Conservation (phyloP, 1,284 basidiomycete species). For the Trichosporon sp. region DNA sequence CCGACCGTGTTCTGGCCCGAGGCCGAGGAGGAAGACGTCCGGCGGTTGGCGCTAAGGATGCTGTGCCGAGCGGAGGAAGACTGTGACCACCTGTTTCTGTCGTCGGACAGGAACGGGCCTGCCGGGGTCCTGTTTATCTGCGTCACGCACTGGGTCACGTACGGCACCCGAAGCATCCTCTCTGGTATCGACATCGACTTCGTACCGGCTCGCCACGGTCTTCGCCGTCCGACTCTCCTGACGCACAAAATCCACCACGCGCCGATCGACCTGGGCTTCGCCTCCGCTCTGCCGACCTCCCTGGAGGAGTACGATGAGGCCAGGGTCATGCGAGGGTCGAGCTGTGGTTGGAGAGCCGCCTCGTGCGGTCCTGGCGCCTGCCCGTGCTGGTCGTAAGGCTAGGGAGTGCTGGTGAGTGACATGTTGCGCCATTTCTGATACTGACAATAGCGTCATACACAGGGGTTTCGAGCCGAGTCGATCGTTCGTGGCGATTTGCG, state of each 20-base stretch:
- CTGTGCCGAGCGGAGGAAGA: not conserved
- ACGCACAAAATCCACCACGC: not conserved
- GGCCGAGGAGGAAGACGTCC: not conserved
- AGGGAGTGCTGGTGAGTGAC: not conserved
- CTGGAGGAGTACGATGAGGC: not conserved
- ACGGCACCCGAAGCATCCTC: not conserved
- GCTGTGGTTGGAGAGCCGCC: not conserved
- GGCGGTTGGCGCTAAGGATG: not conserved
- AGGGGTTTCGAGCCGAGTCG: no score
- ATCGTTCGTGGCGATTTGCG: no score
- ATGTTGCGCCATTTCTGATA: not conserved
- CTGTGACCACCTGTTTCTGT: not conserved
- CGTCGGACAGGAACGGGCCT: not conserved
- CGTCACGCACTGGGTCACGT: not conserved
- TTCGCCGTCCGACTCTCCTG: not conserved
- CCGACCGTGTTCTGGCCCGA: not conserved
- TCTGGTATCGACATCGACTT: not conserved
- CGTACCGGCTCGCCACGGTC: not conserved
- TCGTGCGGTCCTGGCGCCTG: not conserved
- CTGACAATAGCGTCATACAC: not conserved
- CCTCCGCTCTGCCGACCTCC: not conserved
- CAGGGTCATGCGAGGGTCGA: not conserved
- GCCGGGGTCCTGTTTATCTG: not conserved
- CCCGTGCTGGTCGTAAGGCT: not conserved
- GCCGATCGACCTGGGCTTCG: not conserved